Conservation (phyloP, 2,329 filamentous ascomycete genomes). For the Monosporascus sp. region DNA sequence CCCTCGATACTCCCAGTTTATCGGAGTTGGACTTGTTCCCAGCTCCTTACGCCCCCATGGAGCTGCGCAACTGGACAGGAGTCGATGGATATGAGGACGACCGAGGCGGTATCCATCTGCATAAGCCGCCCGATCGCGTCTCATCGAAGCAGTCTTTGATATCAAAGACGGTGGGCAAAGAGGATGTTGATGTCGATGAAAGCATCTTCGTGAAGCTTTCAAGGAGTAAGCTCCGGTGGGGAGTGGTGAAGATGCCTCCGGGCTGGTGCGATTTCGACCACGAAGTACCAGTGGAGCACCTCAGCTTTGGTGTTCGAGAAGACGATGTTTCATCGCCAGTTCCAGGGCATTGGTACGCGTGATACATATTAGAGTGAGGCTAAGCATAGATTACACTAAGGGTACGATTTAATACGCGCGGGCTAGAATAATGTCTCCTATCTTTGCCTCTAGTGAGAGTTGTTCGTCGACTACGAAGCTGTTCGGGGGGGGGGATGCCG, state of each 20-base stretch:
- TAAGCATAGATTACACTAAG: no score
- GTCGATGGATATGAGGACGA: not conserved
- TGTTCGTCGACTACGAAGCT: no score
- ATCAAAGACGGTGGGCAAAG: not conserved
- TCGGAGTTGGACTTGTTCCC: no score
- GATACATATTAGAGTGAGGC: not conserved
- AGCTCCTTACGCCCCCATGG: no score
- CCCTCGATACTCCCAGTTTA: not conserved
- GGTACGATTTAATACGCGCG: no score
- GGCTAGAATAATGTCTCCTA: no score
- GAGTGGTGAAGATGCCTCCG: constrained; percentile 14
- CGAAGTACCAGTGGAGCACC: constrained; percentile 9
- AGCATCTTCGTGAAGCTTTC: constrained; percentile 9
- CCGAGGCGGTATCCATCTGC: not conserved
- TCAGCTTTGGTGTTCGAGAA: constrained; percentile 15
- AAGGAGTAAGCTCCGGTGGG: constrained; percentile 16
- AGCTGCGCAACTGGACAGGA: no score
- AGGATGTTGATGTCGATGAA: not conserved
- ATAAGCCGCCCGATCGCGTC: not conserved
- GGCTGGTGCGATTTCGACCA: constrained; percentile 11
- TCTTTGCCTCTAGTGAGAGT: no score
- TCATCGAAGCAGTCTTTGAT: constrained; percentile 1
- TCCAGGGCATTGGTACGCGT: constrained; percentile 13
- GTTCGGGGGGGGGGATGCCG: no score
- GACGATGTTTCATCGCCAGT: constrained; percentile 11